Conservation (phyloP, 2,329 filamentous ascomycete species). For the Pseudomassariella vexata region DNA sequence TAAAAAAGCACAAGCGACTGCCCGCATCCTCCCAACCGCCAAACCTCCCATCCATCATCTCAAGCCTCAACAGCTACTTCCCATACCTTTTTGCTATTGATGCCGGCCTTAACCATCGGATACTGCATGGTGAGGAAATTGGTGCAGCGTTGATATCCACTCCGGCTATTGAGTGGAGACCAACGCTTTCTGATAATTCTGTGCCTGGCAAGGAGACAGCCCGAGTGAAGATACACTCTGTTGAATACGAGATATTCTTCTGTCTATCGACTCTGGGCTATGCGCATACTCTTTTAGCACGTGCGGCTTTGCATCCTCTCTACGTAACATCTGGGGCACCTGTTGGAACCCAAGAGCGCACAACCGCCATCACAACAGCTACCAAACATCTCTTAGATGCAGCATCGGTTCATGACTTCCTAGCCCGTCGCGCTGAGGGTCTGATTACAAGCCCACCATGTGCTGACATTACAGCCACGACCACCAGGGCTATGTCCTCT, state of each 20-base stretch:
- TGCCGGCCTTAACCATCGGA: conserved; percentile 56
- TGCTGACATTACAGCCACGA: conserved; percentile 47
- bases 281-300: conserved; percentile 65
- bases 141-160: conserved; percentile 57
- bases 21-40: conserved; percentile 62
- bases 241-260: conserved; percentile 83
- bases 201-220: conserved; percentile 59
- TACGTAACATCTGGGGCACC: conserved; percentile 61
- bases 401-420: conserved; percentile 69
- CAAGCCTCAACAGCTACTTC: conserved; percentile 69
- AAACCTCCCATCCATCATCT: conserved; percentile 64
- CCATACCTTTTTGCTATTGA: conserved; percentile 79
- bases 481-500: conserved; percentile 50
- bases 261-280: conserved; percentile 71
- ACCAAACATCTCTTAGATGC: conserved; percentile 75
- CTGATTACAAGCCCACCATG: conserved; percentile 36
- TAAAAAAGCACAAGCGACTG: conserved; percentile 90
- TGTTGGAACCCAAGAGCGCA: conserved; percentile 59
- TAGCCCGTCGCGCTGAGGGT: conserved; percentile 51
- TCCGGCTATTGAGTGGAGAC: conserved; percentile 75
- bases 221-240: conserved; percentile 63
- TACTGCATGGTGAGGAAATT: conserved; percentile 53
- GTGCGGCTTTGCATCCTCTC: conserved; percentile 66
- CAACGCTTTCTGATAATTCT: conserved; percentile 63
- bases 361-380: conserved; percentile 63